Conservation (phyloP, 2,329 filamentous ascomycete genomes). For the Lecanicillium sp. region DNA sequence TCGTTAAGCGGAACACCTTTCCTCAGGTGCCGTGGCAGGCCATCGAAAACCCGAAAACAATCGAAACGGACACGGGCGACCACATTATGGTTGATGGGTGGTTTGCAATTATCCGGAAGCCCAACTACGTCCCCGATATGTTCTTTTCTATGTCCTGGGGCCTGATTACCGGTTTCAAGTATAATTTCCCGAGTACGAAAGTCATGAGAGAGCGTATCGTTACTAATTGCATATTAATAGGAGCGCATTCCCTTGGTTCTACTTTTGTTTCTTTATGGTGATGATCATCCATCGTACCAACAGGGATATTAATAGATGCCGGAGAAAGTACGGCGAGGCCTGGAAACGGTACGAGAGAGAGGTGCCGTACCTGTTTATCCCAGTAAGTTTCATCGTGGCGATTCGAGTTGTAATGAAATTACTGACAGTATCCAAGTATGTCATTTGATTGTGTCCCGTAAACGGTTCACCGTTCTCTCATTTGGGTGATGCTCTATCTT, state of each 20-base stretch:
- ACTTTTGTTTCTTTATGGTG: conserved; percentile 68
- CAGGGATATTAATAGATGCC: conserved; percentile 70
- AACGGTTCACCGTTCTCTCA: too few relatives aligned
- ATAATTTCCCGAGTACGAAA: too few relatives aligned
- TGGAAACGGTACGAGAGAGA: conserved; percentile 72
- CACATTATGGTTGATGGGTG: conserved; percentile 75
- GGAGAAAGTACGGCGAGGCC: conserved; percentile 69
- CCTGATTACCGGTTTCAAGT: conserved; percentile 41
- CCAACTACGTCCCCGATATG: conserved; percentile 39
- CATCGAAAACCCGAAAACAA: conserved; percentile 70
- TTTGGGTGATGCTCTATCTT: too few relatives aligned
- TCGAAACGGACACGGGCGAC: conserved; percentile 62
- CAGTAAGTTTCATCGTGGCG: too few relatives aligned
- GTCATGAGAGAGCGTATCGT: too few relatives aligned
- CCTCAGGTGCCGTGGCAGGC: conserved; percentile 85
- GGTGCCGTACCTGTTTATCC: conserved; percentile 51
- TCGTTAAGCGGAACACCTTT: conserved; percentile 67
- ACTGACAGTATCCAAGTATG: too few relatives aligned
- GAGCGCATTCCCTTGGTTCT: conserved; percentile 86
- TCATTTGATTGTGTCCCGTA: too few relatives aligned
- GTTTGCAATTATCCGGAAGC: conserved; percentile 65
- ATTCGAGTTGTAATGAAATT: too few relatives aligned
- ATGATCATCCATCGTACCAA: conserved; percentile 77
- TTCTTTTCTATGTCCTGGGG: conserved; percentile 43
- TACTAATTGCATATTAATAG: conserved; percentile 14